Base-by-base conservation (phyloP, 2,329 filamentous ascomycete species). In the Setomelanomma holmii region DNA sequence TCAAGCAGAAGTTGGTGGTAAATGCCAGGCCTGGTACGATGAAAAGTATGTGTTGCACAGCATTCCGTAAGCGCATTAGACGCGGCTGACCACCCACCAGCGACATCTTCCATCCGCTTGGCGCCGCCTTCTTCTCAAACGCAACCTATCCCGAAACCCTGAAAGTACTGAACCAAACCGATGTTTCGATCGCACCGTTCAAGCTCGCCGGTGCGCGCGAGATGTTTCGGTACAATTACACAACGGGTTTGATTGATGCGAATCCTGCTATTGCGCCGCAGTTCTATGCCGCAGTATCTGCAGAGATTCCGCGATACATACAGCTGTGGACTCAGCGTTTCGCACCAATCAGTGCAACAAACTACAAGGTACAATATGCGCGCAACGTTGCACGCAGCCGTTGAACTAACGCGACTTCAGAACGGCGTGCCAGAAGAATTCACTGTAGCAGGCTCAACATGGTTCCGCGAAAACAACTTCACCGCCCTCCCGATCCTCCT, bases 121-220 rank as follows among this genome's bases (percentile, higher is more conserved):
- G 72, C 53, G 72, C 72, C 21, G 71, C 71, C 51, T 74, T 74
- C 61, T 71, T 71, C 60, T 75, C 72, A n/a, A 74, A 74, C 53
- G 70, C 59, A 42, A 62, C 66, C 33, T 74, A 74, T 45, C 53
- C 68, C 7, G 67, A 74, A 49, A 74, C 72, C 4, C 43, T 74
- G 16, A 72, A 71, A 53, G 63, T 75, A 27, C 56, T 74, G 51
- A 63, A 73, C 42, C 55, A 66, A 48, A 66, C 71, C 20, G 64
- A 69, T 49, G 71, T 74, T 5, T 56, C 64, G 4, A 66, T 67
- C 22, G 63, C 68, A 44, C 54, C 66, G 16, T 75, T 74, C 21
- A 58, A 60, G 17, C 64, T 74, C 38, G 66, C 71, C 8, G 71
- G 71, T 36, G 59, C 63, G 27, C 63, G 72, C 47, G 55, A 68